Base-by-base conservation (phyloP, 75 land plant genomes). In the Ceratopteris richardii region DNA sequence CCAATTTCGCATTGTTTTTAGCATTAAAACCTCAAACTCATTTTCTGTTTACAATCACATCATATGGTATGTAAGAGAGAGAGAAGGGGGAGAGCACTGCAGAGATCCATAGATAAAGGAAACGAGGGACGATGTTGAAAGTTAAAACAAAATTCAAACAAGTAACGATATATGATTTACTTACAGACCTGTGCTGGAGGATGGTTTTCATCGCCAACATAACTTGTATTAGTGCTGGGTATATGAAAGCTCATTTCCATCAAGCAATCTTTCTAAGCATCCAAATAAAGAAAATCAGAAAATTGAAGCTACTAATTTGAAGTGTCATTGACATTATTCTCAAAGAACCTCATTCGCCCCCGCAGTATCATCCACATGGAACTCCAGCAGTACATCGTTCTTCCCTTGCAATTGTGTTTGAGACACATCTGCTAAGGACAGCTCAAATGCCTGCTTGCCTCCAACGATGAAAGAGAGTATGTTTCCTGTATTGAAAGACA, bases 221-320 rank as follows among this genome's bases (percentile, higher is more conserved):
- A 76, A 1, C 63, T 65, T 17, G 68, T 71, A 37, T 76, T 76
- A 1, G 74, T 65, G 33, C 46, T 60, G 1, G 78, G 78, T 23
- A 76, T 37, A 44, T 76, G 78, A 31, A 76, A 76, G 44, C 75
- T 70, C 64, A 76, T 29, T 60, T 76, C 78, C 78, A 76, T 76
- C 68, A 76, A 33, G 18, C 77, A 74, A 60, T 70, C 78, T 54
- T 76, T 76, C 78, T 70, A 61, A 57, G 23, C 22, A 58, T 19
- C 12, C 36, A 41, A 51, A 58, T 9, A 41, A 10, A 9, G 14
- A 57, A 25, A 7, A 51, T 10, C n/a, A n/a, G n/a, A 11, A 61
- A 61, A 23, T 17, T 16, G 13, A 61, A 9, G n/a, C 24, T 18
- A 25, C 13, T 22, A 22, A 54, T 27, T 24, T 23, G 17, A 24